These are phyloP conservation scores for Iris macrosiphon DNA, from an alignment of 106 monocot species.

Conservation along the genomic window DNA sequence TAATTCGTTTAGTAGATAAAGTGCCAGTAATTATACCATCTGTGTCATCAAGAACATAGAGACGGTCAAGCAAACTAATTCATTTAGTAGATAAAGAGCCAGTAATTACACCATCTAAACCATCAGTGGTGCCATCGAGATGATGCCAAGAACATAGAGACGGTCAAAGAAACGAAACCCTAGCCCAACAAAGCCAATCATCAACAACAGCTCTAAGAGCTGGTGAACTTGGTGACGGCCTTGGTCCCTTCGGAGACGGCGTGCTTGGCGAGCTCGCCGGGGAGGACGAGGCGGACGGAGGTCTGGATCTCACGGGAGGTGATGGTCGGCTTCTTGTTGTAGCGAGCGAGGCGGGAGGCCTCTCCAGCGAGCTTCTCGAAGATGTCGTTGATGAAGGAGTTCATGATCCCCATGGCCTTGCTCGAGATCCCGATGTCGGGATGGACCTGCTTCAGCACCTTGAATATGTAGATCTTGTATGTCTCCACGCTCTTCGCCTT, in stretches of 20 bases:
- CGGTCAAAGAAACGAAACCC: too few species aligned
- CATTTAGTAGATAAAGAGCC: too few species aligned
- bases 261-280: slow-evolving; percentile 79
- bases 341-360: slow-evolving; percentile 53
- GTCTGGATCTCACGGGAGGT: slow-evolving; percentile 86
- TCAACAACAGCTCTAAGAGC: too few species aligned
- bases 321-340: slow-evolving; percentile 82
- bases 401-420: slow-evolving; percentile 99
- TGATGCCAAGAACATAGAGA: too few species aligned
- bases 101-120: too few species aligned
- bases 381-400: slow-evolving; percentile 95
- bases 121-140: too few species aligned
- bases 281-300: slow-evolving; percentile 67
- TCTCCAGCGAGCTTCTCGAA: slow-evolving; percentile 96
- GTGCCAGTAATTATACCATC: too few species aligned
- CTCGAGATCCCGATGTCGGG: slow-evolving; percentile 93
- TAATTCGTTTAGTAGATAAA: too few species aligned
- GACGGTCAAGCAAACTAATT: too few species aligned
- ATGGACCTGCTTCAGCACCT: slow-evolving; percentile 98
- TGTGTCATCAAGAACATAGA: too few species aligned
- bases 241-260: slow-evolving; percentile 55
- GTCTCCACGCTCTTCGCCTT: slow-evolving; percentile 56
- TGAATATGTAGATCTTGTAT: slow-evolving; percentile 99
- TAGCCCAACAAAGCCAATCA: too few species aligned
- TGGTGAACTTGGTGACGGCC: slow-evolving; percentile 49